Percentiles rank a stretch among this genome's conserved stretches.
phyloP scores from a whole-genome alignment of 257 asterid species.

The Ophiorrhiza pumila region DNA sequence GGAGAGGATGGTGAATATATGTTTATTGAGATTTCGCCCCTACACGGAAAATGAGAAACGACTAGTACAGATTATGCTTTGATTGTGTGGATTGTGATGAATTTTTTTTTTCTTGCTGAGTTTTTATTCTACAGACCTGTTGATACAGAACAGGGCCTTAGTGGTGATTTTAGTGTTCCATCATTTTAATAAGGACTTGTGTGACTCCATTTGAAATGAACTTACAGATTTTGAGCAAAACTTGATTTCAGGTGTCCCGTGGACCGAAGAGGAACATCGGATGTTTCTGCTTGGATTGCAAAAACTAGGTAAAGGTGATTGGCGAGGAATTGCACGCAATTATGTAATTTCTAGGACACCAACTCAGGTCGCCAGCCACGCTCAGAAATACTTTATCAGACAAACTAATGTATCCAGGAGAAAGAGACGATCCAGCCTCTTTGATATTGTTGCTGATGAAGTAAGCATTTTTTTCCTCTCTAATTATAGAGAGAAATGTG shows the following conservation, averaged over 20 bases:
- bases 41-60: not conserved
- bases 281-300: conserved; percentile 93
- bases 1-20: not conserved
- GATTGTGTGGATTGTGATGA: not conserved
- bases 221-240: not conserved
- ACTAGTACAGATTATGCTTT: not conserved
- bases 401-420: conserved; percentile 89
- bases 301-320: conserved; percentile 98
- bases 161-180: not conserved
- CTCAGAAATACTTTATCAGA: conserved; percentile 94
- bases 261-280: conserved; percentile 99
- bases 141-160: not conserved
- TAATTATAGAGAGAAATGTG: not conserved
- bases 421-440: conserved; percentile 96
- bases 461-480: conserved; percentile 47
- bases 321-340: conserved; percentile 99
- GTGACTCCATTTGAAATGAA: not conserved
- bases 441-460: conserved; percentile 88
- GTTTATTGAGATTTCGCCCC: not conserved
- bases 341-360: conserved; percentile 90
- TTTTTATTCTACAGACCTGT: not conserved
- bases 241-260: conserved; percentile 68
- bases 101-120: not conserved
- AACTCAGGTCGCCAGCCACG: conserved; percentile 99
- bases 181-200: not conserved